These are phyloP conservation scores for Allium sativum DNA, from an alignment of 106 monocot species.

Conservation along the genomic window DNA sequence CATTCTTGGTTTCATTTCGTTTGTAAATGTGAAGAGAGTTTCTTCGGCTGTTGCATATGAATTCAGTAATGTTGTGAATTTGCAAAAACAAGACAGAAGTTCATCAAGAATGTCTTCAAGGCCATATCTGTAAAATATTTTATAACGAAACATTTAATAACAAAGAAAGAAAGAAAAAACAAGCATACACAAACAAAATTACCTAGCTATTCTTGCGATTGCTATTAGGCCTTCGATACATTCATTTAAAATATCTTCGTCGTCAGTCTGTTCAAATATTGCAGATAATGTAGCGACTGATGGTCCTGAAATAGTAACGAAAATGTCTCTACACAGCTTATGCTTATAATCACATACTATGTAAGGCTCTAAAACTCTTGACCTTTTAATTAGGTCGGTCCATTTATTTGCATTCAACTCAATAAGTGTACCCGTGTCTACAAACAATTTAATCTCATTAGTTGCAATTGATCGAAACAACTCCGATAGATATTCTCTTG, in stretches of 20 bases:
- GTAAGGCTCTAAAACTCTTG: slow-evolving; percentile 36
- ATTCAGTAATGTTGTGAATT: slow-evolving; percentile 68
- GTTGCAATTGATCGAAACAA: slow-evolving; percentile 71
- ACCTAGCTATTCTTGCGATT: slow-evolving; percentile 47
- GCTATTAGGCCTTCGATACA: slow-evolving; percentile 65
- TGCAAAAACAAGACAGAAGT: slow-evolving; percentile 85
- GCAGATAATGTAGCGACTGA: slow-evolving; percentile 57
- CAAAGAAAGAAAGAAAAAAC: too few relatives aligned
- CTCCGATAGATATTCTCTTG: slow-evolving; percentile 74
- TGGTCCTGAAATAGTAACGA: slow-evolving; percentile 64
- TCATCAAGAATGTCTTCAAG: slow-evolving; percentile 83
- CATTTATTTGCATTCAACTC: slow-evolving; percentile 10
- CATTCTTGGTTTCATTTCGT: slow-evolving; percentile 76
- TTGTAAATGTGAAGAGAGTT: slow-evolving; percentile 60
- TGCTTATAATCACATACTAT: slow-evolving; percentile 53
- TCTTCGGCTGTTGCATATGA: slow-evolving; percentile 80
- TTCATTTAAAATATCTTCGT: slow-evolving; percentile 59
- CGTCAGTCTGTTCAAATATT: slow-evolving; percentile 79
- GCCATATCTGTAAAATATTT: slow-evolving; percentile 16
- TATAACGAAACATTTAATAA: too few relatives aligned
- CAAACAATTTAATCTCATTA: slow-evolving; percentile 52
- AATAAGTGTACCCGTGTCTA: background rate
- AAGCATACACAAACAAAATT: too few relatives aligned
- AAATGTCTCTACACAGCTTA: slow-evolving; percentile 57
- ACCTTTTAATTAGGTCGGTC: slow-evolving; percentile 57